Evolutionary conservation across 208 protist species (phyloP).

Genomic region (Sergeia podlipaevii): DNA sequence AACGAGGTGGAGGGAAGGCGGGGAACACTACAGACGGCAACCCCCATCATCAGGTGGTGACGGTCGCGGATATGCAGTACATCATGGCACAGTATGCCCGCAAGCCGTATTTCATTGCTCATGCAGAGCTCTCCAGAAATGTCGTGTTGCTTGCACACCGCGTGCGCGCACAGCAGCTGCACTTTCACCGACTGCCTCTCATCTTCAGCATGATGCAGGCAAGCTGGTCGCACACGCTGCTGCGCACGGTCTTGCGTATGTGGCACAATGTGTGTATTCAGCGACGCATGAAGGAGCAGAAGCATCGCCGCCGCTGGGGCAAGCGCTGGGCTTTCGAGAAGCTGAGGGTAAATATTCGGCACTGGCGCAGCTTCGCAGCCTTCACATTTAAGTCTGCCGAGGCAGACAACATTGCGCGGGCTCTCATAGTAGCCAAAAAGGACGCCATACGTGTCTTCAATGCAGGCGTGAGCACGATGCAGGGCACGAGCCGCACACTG

Average conservation of each 20-base stretch:
- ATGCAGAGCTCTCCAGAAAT: conserved; percentile 40
- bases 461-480: conserved; percentile 35
- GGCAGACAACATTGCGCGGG: conserved; percentile 32
- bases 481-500: conserved; percentile 21
- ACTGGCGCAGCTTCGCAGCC: conserved; percentile 60
- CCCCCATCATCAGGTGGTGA: background rate
- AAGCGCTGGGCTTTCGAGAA: conserved; percentile 44
- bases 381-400: conserved; percentile 30
- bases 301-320: conserved; percentile 58
- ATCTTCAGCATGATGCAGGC: conserved; percentile 48
- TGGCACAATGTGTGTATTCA: conserved; percentile 48
- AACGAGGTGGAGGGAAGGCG: no score
- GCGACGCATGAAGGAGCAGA: conserved; percentile 45
- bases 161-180: conserved; percentile 38
- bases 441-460: conserved; percentile 26
- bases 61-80: background rate
- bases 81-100: conserved; percentile 53
- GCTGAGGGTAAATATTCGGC: conserved; percentile 30
- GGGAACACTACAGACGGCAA: no score
- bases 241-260: conserved; percentile 50
- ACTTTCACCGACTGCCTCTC: conserved; percentile 43
- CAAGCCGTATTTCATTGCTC: conserved; percentile 71
- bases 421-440: conserved; percentile 28
- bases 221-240: conserved; percentile 52
- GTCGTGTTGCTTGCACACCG: conserved; percentile 41